Evolutionary conservation across 73 alveolate species (phyloP).

Genomic region (Diophrys appendiculata): DNA sequence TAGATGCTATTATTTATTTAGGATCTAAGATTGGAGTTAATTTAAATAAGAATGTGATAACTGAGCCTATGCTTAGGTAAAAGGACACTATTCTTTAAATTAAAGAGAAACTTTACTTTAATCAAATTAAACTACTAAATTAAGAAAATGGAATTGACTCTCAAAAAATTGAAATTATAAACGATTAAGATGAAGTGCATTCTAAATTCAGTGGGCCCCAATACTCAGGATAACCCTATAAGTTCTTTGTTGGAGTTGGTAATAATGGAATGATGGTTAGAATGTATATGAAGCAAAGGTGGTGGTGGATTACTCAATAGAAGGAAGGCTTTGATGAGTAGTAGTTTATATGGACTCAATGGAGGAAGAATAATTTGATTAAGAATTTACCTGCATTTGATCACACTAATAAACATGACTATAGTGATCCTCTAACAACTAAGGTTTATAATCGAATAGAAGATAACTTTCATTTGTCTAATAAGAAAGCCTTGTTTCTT

Average conservation of each 20-base stretch:
- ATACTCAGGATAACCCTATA: background rate
- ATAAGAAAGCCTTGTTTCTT: constrained; percentile 66
- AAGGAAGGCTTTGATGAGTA: constrained; percentile 36
- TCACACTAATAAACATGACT: background rate
- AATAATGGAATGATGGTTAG: constrained; percentile 69
- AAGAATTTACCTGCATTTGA: background rate
- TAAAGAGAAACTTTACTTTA: background rate
- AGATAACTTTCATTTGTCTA: constrained; percentile 55
- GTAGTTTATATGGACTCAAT: constrained; percentile 80
- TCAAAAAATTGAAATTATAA: no score
- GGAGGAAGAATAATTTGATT: constrained; percentile 46
- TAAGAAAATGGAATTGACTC: background rate
- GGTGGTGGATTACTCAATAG: constrained; percentile 67
- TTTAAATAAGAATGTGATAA: background rate
- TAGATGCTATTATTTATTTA: background rate
- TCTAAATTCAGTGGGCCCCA: background rate
- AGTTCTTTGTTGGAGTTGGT: constrained; percentile 61
- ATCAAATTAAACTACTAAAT: no score
- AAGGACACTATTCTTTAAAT: background rate
- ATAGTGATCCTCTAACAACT: background rate
- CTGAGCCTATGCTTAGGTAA: background rate
- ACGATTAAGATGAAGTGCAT: background rate
- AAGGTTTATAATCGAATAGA: constrained; percentile 60
- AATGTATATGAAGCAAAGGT: constrained; percentile 50
- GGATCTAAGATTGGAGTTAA: background rate